Conservation (phyloP, 2,329 filamentous ascomycete species). For the Venturia asperata region DNA sequence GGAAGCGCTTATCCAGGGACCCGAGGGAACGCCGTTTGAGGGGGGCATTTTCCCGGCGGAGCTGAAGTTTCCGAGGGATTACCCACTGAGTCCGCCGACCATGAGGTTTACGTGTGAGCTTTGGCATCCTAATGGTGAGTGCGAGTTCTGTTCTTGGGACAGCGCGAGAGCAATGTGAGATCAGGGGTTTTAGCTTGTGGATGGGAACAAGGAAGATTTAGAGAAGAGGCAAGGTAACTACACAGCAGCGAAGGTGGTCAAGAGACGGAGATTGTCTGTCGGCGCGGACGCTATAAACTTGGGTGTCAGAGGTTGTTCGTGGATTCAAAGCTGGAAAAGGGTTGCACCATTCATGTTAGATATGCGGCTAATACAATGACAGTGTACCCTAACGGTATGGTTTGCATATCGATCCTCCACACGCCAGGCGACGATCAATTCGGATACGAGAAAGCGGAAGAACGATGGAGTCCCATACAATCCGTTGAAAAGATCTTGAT, state of each 20-base stretch:
- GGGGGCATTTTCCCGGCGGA: constrained; percentile 93
- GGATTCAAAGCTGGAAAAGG: no score
- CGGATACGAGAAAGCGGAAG: constrained; percentile 93
- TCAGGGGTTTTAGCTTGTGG: background rate
- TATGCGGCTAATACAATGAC: background rate
- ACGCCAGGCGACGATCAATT: constrained; percentile 95
- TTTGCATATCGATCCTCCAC: constrained; percentile 98
- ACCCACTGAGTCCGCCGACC: constrained; percentile 88
- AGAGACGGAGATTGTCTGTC: no score
- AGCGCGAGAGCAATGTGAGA: no score
- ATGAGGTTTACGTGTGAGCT: constrained; percentile 95
- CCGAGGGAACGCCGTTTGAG: constrained; percentile 76
- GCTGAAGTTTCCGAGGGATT: constrained; percentile 90
- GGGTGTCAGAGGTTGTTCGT: no score
- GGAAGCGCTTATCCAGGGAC: constrained; percentile 94
- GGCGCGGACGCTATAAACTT: no score
- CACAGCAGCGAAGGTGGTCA: no score
- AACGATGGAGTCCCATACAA: constrained; percentile 95
- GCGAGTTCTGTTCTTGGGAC: background rate
- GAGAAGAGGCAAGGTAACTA: background rate
- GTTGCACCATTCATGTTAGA: constrained; percentile 15
- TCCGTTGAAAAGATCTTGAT: constrained; percentile 97
- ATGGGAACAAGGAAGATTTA: background rate
- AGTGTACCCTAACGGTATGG: constrained; percentile 88
- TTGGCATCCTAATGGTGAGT: constrained; percentile 89